Percentiles rank a stretch among this genome's conserved stretches.
phyloP scores from a whole-genome alignment of 176 grass and related monocot species.

The Urochloa ruziziensis region DNA sequence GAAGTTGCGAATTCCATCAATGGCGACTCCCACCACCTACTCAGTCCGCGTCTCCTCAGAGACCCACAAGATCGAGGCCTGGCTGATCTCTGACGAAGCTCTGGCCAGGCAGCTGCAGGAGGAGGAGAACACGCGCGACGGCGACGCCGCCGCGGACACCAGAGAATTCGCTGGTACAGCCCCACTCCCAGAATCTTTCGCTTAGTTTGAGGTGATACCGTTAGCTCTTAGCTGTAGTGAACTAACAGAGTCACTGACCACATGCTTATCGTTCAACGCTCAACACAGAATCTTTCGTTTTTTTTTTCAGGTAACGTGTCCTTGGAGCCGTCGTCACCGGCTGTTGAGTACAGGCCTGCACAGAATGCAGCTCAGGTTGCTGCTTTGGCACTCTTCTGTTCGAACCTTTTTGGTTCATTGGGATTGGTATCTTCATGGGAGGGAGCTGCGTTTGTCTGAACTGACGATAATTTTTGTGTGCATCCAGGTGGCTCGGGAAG shows the following conservation, averaged over 20 bases:
- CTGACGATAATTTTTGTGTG: not conserved
- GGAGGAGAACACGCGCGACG: constrained; percentile 51
- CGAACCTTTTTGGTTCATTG: constrained; percentile 2
- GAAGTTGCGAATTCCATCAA: constrained; percentile 6
- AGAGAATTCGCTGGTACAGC: constrained; percentile 50
- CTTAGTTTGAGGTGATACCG: constrained; percentile 37
- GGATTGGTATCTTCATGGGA: not conserved
- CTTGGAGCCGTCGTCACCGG: constrained; percentile 45
- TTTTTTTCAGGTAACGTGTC: constrained; percentile 36
- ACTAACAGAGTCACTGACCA: constrained; percentile 21
- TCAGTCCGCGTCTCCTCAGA: constrained; percentile 42
- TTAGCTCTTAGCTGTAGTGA: constrained; percentile 37
- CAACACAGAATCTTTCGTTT: no score
- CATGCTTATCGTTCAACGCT: constrained; percentile 22
- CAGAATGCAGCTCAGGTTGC: constrained; percentile 56
- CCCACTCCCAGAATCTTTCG: constrained; percentile 18
- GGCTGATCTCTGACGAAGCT: constrained; percentile 61
- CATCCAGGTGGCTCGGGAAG: constrained; percentile 49
- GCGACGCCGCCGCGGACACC: constrained; percentile 32
- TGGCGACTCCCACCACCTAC: constrained; percentile 39
- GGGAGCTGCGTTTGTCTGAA: constrained; percentile 5
- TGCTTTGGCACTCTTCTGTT: constrained; percentile 28
- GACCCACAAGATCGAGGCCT: constrained; percentile 46
- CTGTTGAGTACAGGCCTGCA: constrained; percentile 37
- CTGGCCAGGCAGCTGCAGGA: constrained; percentile 72